phyloP scores from a whole-genome alignment of 257 asterid genomes.

The Capsicum rhomboideum region DNA sequence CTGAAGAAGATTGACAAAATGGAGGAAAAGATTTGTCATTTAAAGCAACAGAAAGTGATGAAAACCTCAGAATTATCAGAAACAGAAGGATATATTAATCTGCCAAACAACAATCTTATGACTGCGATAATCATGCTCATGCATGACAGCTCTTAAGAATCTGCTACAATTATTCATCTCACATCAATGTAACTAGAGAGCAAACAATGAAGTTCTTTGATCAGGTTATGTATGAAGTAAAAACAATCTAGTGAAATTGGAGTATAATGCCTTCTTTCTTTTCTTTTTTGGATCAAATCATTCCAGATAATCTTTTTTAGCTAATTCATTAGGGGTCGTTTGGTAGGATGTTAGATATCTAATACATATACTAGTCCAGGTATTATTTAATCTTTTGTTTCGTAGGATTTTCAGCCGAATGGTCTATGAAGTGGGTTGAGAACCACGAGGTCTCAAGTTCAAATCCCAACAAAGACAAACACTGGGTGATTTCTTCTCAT shows the following conservation, averaged over 20 bases:
- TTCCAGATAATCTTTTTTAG: neutral
- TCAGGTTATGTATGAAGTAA: neutral
- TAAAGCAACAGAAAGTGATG: neutral
- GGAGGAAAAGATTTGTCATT: conserved; percentile 7
- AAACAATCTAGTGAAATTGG: neutral
- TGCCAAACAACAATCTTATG: neutral
- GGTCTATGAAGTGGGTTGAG: too few species aligned
- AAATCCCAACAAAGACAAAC: neutral
- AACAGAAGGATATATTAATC: neutral
- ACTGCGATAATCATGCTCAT: neutral
- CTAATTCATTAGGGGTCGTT: neutral
- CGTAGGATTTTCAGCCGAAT: too few species aligned
- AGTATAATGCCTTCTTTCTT: neutral
- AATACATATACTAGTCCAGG: too few species aligned
- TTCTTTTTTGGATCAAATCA: neutral
- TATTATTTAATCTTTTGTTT: too few species aligned
- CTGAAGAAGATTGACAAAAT: conserved; percentile 25
- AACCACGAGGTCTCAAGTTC: neutral
- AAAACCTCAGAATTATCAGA: neutral
- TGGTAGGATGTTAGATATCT: too few species aligned
- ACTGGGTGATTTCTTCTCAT: neutral
- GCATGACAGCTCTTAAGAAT: neutral
- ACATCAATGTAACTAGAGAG: neutral
- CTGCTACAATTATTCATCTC: neutral
- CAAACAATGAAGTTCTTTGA: neutral